phyloP scores from a whole-genome alignment of 2,329 filamentous ascomycete species.

The Ophiocordyceps polyrhachis-furcata region DNA sequence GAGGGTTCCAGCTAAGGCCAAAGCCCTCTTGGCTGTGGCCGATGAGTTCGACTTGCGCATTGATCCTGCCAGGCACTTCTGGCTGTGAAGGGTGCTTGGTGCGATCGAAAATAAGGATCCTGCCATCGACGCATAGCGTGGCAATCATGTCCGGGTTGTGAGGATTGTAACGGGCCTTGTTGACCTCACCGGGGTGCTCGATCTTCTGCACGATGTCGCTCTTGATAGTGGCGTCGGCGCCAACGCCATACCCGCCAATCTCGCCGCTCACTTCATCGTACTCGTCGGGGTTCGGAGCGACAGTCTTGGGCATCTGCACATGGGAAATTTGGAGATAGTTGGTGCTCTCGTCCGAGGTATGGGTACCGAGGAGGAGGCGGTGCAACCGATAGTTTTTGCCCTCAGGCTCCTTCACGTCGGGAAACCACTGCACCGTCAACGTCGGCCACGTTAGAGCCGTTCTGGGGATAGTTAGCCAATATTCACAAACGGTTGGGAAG shows the following conservation, averaged over 20 bases:
- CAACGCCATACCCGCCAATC: constrained; percentile 79
- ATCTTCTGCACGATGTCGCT: constrained; percentile 93
- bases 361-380: constrained; percentile 80
- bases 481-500: not conserved
- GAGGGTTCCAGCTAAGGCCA: constrained; percentile 81
- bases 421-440: constrained; percentile 94
- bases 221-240: constrained; percentile 52
- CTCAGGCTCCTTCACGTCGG: constrained; percentile 74
- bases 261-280: constrained; percentile 87
- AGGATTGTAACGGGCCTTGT: constrained; percentile 94
- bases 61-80: constrained; percentile 41
- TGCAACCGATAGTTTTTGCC: constrained; percentile 79
- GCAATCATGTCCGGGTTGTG: constrained; percentile 96
- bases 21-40: constrained; percentile 85
- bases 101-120: constrained; percentile 83
- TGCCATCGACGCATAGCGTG: constrained; percentile 73
- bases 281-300: constrained; percentile 55
- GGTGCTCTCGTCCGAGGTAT: constrained; percentile 67
- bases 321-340: constrained; percentile 94
- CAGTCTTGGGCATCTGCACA: constrained; percentile 73
- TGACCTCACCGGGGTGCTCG: constrained; percentile 89
- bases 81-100: constrained; percentile 79
- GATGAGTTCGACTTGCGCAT: constrained; percentile 65
- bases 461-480: constrained; percentile 19
- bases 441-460: constrained; percentile 96